Conservation (phyloP, 164 flowering plant genomes). For the Piper betle region DNA sequence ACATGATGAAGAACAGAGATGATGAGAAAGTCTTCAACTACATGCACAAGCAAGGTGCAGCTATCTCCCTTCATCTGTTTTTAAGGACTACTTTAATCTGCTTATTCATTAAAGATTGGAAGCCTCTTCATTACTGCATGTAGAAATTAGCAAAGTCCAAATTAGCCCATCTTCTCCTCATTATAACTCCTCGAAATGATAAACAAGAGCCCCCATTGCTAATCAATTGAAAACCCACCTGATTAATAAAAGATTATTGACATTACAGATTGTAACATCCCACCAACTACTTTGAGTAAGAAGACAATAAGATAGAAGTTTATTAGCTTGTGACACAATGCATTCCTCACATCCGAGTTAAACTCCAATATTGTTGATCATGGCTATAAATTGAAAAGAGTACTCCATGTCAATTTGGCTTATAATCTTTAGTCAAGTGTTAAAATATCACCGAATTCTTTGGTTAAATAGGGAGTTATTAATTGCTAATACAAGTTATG, state of each 20-base stretch:
- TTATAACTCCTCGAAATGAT: background rate
- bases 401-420: background rate
- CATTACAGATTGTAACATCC: background rate
- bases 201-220: background rate
- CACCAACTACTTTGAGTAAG: background rate
- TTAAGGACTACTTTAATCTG: too few species aligned
- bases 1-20: too few species aligned
- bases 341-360: too few species aligned
- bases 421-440: background rate
- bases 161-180: background rate
- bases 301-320: background rate
- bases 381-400: too few species aligned
- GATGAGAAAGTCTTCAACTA: too few species aligned
- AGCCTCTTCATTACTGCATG: conserved; percentile 4
- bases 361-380: too few species aligned
- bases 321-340: too few species aligned
- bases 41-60: too few species aligned
- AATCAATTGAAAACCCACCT: background rate
- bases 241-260: background rate
- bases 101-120: conserved; percentile 6
- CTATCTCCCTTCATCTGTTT: too few species aligned
- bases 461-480: too few species aligned
- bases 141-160: background rate
- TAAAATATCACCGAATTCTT: too few species aligned
- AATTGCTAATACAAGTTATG: too few species aligned